Conservation (phyloP, 768 basidiomycete genomes). For the Tylopilus sp. region DNA sequence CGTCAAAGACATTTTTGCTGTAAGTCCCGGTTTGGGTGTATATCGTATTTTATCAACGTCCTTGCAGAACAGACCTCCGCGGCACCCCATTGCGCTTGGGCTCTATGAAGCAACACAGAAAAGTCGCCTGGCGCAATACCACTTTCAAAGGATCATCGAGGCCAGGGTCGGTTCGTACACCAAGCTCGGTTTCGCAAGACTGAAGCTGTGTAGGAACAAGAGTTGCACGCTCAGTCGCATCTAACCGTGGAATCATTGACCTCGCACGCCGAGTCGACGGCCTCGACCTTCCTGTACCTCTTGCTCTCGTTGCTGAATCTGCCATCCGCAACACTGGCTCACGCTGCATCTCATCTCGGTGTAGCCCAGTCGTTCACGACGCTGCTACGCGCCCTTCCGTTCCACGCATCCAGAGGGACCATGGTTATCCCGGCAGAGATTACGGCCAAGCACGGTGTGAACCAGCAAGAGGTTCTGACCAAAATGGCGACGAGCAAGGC, state of each 20-base stretch:
- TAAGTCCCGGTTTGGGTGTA: constrained; percentile 31
- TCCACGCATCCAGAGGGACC: constrained; percentile 65
- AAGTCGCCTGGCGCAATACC: constrained; percentile 61
- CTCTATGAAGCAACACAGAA: constrained; percentile 53
- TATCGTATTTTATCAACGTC: constrained; percentile 13
- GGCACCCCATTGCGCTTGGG: constrained; percentile 78
- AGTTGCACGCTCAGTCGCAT: constrained; percentile 61
- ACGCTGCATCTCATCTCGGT: constrained; percentile 82
- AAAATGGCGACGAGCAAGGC: constrained; percentile 50
- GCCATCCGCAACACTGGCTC: constrained; percentile 55
- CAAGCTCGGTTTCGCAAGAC: constrained; percentile 12
- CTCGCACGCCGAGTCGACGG: constrained; percentile 75
- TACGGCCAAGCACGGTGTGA: constrained; percentile 72
- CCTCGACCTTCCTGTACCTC: constrained; percentile 75
- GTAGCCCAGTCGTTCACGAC: constrained; percentile 67
- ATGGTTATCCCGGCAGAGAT: constrained; percentile 81
- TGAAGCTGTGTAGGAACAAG: constrained; percentile 50
- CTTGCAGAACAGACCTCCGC: constrained; percentile 66
- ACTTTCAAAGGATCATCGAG: constrained; percentile 80
- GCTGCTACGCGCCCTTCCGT: constrained; percentile 73
- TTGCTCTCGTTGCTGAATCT: constrained; percentile 64
- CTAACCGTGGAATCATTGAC: constrained; percentile 65
- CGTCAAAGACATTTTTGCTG: constrained; percentile 62
- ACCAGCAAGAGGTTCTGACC: constrained; percentile 76
- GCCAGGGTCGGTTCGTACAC: constrained; percentile 57